A percentile compares a stretch with the other conserved stretches of the same genome.
Conservation (phyloP, 2,329 filamentous ascomycete species). For the Curvularia spicifera region DNA sequence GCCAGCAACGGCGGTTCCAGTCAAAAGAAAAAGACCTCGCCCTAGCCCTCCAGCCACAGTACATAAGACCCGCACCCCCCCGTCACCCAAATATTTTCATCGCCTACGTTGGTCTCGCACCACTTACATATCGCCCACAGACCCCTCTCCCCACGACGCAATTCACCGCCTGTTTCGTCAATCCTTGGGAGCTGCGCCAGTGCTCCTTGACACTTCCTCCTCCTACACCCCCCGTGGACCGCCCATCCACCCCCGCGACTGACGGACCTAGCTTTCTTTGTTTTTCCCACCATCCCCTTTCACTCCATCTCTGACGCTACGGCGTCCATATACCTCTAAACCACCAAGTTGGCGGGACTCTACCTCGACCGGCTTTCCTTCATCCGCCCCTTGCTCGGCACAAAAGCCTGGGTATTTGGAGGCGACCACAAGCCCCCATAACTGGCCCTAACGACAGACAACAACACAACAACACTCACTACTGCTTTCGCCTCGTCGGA, state of each 20-base stretch:
- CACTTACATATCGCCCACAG: conserved; percentile 9
- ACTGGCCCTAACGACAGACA: conserved; percentile 61
- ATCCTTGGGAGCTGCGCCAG: conserved; percentile 17
- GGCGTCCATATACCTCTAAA: conserved; percentile 54
- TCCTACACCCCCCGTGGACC: conserved; percentile 23
- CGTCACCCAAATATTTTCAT: conserved; percentile 26
- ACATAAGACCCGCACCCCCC: conserved; percentile 22
- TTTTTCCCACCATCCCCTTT: conserved; percentile 29
- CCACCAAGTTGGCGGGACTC: conserved; percentile 94
- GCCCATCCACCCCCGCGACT: conserved; percentile 35
- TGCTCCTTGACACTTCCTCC: conserved; percentile 17
- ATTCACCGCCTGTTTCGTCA: conserved; percentile 6
- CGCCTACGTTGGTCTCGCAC: conserved; percentile 37
- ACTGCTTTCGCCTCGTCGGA: conserved; percentile 26
- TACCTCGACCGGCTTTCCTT: conserved; percentile 73
- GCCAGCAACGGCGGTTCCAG: conserved; percentile 4
- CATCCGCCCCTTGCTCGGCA: conserved; percentile 88
- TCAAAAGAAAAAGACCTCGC: conserved; percentile 18
- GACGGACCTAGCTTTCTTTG: conserved; percentile 28
- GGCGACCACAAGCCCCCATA: conserved; percentile 93
- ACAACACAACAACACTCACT: conserved; percentile 19
- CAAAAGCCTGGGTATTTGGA: conserved; percentile 93
- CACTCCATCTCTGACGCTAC: conserved; percentile 42
- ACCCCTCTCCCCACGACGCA: background rate
- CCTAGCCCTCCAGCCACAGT: conserved; percentile 7